Percentiles rank a stretch among this genome's conserved stretches.
Evolutionary conservation across 2,329 filamentous ascomycete genomes (phyloP).

Genomic region (Fusarium continuum): DNA sequence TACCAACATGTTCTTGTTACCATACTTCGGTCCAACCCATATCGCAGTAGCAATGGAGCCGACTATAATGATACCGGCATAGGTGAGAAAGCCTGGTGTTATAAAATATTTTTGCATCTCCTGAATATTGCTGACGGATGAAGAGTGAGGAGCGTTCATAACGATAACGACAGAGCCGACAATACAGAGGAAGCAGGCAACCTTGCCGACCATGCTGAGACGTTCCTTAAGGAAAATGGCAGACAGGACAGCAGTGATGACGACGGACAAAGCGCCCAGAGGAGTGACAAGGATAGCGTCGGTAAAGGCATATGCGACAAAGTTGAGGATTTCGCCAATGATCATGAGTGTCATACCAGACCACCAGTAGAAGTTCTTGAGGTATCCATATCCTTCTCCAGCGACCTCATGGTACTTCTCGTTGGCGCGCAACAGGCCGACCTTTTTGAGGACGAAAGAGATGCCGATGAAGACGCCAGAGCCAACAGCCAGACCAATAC

Average conservation of each 20-base stretch:
- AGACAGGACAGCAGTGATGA: constrained; percentile 89
- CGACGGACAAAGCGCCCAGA: constrained; percentile 88
- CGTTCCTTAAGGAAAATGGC: constrained; percentile 96
- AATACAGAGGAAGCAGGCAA: constrained; percentile 95
- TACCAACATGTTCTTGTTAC: constrained; percentile 97
- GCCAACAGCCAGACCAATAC: constrained; percentile 83
- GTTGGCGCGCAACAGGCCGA: constrained; percentile 89
- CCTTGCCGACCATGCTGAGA: constrained; percentile 93
- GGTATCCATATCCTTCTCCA: constrained; percentile 95
- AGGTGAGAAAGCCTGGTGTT: constrained; percentile 84
- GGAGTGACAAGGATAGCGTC: constrained; percentile 96
- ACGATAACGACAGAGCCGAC: constrained; percentile 93
- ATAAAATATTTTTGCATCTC: constrained; percentile 92
- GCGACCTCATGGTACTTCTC: constrained; percentile 96
- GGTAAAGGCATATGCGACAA: constrained; percentile 95
- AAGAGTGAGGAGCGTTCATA: constrained; percentile 88
- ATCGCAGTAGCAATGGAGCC: constrained; percentile 77
- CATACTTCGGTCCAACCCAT: constrained; percentile 86
- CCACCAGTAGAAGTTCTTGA: constrained; percentile 98
- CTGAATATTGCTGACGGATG: constrained; percentile 86
- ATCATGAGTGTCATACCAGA: constrained; percentile 96
- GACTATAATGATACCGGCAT: constrained; percentile 83
- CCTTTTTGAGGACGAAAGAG: constrained; percentile 96
- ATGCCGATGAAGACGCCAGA: constrained; percentile 93
- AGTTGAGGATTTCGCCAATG: constrained; percentile 94